These are phyloP conservation scores for Naematelia encephala DNA, from an alignment of 768 basidiomycete genomes.

Conservation along the genomic window DNA sequence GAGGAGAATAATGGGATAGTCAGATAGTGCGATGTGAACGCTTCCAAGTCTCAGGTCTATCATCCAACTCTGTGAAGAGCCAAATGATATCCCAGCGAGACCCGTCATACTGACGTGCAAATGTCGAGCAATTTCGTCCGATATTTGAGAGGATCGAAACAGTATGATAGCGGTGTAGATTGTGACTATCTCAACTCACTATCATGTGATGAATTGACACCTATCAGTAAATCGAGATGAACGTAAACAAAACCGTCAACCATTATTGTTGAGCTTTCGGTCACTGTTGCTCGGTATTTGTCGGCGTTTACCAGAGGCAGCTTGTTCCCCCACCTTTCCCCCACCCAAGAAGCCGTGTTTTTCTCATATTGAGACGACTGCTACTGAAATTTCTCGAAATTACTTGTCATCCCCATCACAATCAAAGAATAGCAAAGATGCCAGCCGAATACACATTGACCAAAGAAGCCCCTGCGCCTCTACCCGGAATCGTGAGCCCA, in stretches of 20 bases:
- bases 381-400: background rate
- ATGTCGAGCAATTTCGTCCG: constrained; percentile 25
- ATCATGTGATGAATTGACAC: background rate
- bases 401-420: constrained; percentile 1
- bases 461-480: constrained; percentile 43
- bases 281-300: background rate
- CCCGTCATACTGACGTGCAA: constrained; percentile 34
- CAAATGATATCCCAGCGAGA: constrained; percentile 3
- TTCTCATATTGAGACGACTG: background rate
- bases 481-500: constrained; percentile 34
- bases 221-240: no score
- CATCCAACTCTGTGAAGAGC: constrained; percentile 5
- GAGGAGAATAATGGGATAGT: background rate
- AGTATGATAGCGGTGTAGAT: background rate
- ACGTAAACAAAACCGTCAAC: background rate
- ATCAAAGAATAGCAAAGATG: constrained; percentile 15
- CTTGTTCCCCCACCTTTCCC: background rate
- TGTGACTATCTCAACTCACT: no score
- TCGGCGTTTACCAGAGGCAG: background rate
- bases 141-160: background rate
- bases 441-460: constrained; percentile 39
- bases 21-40: constrained; percentile 26
- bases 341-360: background rate
- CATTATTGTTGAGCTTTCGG: background rate
- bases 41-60: constrained; percentile 8